Evolutionary conservation across 2,329 filamentous ascomycete genomes (phyloP), one percentile per base, ranked within the genome.

Genomic region (Colletotrichum limetticola): DNA sequence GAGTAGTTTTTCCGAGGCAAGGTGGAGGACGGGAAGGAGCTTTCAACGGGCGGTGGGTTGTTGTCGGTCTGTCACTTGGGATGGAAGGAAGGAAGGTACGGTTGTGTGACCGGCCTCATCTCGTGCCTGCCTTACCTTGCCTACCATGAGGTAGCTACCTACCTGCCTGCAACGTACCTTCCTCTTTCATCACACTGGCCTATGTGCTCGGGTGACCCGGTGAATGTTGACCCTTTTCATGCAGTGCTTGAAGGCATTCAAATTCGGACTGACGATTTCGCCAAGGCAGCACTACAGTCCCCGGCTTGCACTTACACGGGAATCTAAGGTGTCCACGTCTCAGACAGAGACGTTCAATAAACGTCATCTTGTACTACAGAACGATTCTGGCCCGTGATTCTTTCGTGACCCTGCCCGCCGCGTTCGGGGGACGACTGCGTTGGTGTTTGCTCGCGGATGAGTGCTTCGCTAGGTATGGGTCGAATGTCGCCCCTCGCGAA

Each of bases 381-480:
- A 42, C 6, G 42, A 14, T 28, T 11, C 37, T 19, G 53, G 19
- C 24, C 7, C 14, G 24, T 16, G 28, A n/a, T 16, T 42, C 55
- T 56, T 64, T 42, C 52, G 49, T 53, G 30, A 19, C 49, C 30
- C 49, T 49, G n/a, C 22, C 61, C 56, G 64, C 65, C 52, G 69
- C 64, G 32, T 64, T 58, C 65, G 67, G 59, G 59, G 5, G n/a
- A 24, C 26, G 28, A 46, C 52, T 52, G 53, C 22, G 24, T 49
- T 35, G 24, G 66, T 60, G 64, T 28, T 68, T 60, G 52, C 30
- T 53, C 37, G 49, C 65, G 64, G 69, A 63, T 52, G 49, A 62
- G 57, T 62, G 58, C 57, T 62, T 22, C 49, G 9, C 3, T n/a
- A n/a, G 37, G 37, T 19, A 8, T 6, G 16, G 16, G 37, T 42